phyloP scores from a whole-genome alignment of 805 yeast genomes.

The Metschnikowia shivogae region DNA sequence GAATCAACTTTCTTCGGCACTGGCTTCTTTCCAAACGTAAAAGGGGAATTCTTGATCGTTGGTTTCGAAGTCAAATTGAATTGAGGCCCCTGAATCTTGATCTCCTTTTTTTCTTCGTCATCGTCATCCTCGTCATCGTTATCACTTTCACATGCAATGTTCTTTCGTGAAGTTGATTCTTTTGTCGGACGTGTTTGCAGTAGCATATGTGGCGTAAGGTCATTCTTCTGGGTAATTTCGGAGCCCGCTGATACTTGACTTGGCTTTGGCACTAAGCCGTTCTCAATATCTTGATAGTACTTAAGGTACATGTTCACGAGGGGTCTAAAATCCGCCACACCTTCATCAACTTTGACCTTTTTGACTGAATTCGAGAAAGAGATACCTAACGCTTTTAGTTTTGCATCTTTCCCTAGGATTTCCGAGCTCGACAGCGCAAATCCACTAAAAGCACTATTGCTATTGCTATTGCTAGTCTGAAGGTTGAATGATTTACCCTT shows the following conservation, averaged over 20 bases:
- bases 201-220: not conserved
- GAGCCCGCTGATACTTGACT: not conserved
- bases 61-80: slow-evolving; percentile 28
- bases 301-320: slow-evolving; percentile 55
- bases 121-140: slow-evolving; percentile 22
- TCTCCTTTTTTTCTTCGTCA: slow-evolving; percentile 16
- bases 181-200: slow-evolving; percentile 12
- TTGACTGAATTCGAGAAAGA: slow-evolving; percentile 51
- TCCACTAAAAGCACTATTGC: not conserved
- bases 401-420: slow-evolving; percentile 36
- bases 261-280: not conserved
- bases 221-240: not conserved
- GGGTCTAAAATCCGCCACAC: slow-evolving; percentile 53
- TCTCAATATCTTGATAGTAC: slow-evolving; percentile 41
- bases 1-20: slow-evolving; percentile 36
- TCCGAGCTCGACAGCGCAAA: not conserved
- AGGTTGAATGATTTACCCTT: slow-evolving; percentile 23
- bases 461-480: not conserved
- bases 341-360: slow-evolving; percentile 37
- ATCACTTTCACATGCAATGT: slow-evolving; percentile 16
- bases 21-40: slow-evolving; percentile 32
- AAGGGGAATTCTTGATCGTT: slow-evolving; percentile 33
- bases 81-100: slow-evolving; percentile 34
- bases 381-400: slow-evolving; percentile 62
- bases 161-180: not conserved